Base-by-base conservation (phyloP, 495 filamentous ascomycete species). In the Parmelia sp. region DNA sequence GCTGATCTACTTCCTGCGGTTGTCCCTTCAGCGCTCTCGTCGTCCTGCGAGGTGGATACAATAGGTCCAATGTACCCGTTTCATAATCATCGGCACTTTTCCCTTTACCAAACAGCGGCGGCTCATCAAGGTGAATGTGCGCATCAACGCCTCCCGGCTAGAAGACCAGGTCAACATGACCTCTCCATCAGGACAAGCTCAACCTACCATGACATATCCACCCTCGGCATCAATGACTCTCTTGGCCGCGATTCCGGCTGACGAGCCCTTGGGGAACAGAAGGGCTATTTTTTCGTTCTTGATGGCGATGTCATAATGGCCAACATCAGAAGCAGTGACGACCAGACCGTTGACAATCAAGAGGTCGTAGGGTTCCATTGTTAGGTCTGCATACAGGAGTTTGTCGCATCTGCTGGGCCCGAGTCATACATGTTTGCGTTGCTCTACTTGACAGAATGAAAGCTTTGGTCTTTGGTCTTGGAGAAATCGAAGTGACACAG, bases 1-100 rank as follows among this genome's bases (percentile, higher is more conserved):
- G 84, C 84, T 49, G 79, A 82, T 40, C 83, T 74, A 5, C 82
- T 83, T 9, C 83, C 83, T 64, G 76, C 71, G 40, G 40, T 69
- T 65, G 57, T 71, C 63, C 10, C 19, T 57, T 4, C 1, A 19
- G 31, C 35, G 42, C 21, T 60, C 31, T 35, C 10, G 11, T 36
- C n/a, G n/a, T n/a, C n/a, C n/a, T n/a, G n/a, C n/a, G n/a, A n/a
- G n/a, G n/a, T n/a, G n/a, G n/a, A n/a, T n/a, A n/a, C 33, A 23
- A 21, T 27, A 49, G 35, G 19, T 23, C n/a, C 6, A n/a, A 21
- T 9, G 23, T 65, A 71, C 72, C 72, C 36, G 79, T 77, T 65
- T 82, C 80, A 65, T 78, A 83, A 39, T 74, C 77, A 68, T 83
- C 81, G 44, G 78, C 78, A 45, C 76, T 51, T 27, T 27, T 23